Conservation (phyloP, 2,329 filamentous ascomycete species). For the Neonectria coccinea region DNA sequence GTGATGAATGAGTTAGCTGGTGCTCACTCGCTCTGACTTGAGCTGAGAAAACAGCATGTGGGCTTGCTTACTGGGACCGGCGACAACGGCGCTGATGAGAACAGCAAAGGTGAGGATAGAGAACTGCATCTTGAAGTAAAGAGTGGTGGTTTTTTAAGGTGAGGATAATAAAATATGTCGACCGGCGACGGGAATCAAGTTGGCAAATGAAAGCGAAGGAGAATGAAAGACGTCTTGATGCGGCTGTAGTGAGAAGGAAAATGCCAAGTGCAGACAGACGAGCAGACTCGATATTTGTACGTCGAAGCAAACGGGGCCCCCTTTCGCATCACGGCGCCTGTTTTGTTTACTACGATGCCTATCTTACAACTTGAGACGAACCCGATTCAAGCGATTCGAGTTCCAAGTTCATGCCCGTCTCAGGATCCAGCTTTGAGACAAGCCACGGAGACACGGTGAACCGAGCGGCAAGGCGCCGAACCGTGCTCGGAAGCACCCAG, state of each 20-base stretch:
- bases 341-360: neutral
- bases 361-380: conserved; percentile 1
- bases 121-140: conserved; percentile 65
- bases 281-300: conserved; percentile 25
- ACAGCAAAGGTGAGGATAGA: conserved; percentile 59
- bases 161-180: conserved; percentile 55
- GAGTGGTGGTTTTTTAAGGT: neutral
- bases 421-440: conserved; percentile 21
- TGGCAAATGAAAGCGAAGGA: conserved; percentile 26
- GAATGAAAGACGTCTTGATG: conserved; percentile 13
- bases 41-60: neutral
- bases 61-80: conserved; percentile 49
- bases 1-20: conserved; percentile 20
- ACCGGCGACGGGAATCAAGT: conserved; percentile 60
- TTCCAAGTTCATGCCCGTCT: conserved; percentile 11
- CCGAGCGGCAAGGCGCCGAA: conserved; percentile 1
- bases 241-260: conserved; percentile 39
- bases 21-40: neutral
- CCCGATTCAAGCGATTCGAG: neutral
- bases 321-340: neutral
- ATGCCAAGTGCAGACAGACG: conserved; percentile 5
- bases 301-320: neutral
- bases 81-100: conserved; percentile 60
- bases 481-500: neutral
- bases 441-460: conserved; percentile 2